Percentiles rank a stretch among this genome's conserved stretches.
Evolutionary conservation across 2,329 filamentous ascomycete species (phyloP).

Genomic region (Daldinia sp.): DNA sequence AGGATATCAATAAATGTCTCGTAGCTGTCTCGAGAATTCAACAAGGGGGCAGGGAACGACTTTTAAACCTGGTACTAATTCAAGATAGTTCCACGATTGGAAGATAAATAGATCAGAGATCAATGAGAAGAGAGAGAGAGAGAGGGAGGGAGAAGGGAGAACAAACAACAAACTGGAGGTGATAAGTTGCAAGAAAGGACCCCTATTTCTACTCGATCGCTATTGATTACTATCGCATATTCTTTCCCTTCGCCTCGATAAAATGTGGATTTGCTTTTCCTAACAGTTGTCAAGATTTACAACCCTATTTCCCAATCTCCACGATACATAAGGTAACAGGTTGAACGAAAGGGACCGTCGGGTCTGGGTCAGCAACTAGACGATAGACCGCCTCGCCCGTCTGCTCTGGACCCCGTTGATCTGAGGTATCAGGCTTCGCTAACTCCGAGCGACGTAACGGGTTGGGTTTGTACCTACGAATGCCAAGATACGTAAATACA

Average conservation of each 20-base stretch:
- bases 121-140: constrained; percentile 16
- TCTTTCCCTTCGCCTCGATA: constrained; percentile 30
- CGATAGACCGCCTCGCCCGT: constrained; percentile 22
- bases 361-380: constrained; percentile 29
- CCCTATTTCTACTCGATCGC: constrained; percentile 22
- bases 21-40: constrained; percentile 7
- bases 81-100: too few relatives aligned
- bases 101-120: neutral
- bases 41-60: neutral
- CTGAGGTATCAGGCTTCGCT: constrained; percentile 27
- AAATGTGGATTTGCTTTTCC: constrained; percentile 36
- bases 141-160: constrained; percentile 14
- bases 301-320: constrained; percentile 22
- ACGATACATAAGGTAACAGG: constrained; percentile 7
- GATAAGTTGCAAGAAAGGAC: neutral
- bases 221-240: constrained; percentile 26
- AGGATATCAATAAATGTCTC: constrained; percentile 34
- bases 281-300: constrained; percentile 34
- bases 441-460: constrained; percentile 31
- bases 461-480: constrained; percentile 5
- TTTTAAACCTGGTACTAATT: too few relatives aligned
- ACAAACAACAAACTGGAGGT: constrained; percentile 2
- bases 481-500: neutral
- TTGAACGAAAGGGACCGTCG: constrained; percentile 6
- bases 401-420: neutral